Base-by-base conservation (phyloP, 2,329 filamentous ascomycete species). In the Calonectria hawksworthii region DNA sequence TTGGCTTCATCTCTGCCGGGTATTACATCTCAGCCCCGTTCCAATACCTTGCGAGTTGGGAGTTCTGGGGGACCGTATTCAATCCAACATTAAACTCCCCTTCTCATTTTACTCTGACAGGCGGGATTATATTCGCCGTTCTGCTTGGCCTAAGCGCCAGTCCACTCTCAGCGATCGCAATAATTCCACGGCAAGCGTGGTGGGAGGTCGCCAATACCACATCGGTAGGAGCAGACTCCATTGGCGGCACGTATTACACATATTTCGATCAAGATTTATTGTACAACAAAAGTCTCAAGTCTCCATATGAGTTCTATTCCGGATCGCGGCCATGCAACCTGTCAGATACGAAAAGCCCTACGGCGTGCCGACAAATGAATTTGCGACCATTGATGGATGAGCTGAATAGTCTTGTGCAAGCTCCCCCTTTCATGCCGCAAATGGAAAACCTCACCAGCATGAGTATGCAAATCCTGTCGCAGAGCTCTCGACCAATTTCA, bases 161-260 rank as follows among this genome's bases (percentile, higher is more conserved):
- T 11, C 72, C 72, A 4, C 63, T 65, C 9, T 74, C 67, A 7
- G 72, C 72, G 3, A 70, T 74, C 10, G 26, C 52, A 13, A 74
- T 74, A 59, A 70, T 74, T 14, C 72, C 72, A 13, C 59, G 67
- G 2, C 41, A 44, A 11, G 67, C 50, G 13, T 74, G 72, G 72
- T 74, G 72, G 72, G 44, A 73, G 16, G 11, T 64, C 8, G 50
- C 10, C 7, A 52, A 26, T 44, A n/a, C 44, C 13, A 69, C 34
- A 30, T 7, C 21, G 2, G 9, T 36, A 14, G 11, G 13, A 2
- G 8, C 32, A 5, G 14, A 54, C n/a, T 13, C 11, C 38, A 51
- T 18, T 7, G 6, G 7, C 2, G 18, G 14, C 1, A n/a, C 52
- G 10, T 32, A 1, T 21, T 32, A 9, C 30, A 32, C 30, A 32